Base-by-base conservation (phyloP, 371 early-diverging fungal species). In the Mortierella sp. region DNA sequence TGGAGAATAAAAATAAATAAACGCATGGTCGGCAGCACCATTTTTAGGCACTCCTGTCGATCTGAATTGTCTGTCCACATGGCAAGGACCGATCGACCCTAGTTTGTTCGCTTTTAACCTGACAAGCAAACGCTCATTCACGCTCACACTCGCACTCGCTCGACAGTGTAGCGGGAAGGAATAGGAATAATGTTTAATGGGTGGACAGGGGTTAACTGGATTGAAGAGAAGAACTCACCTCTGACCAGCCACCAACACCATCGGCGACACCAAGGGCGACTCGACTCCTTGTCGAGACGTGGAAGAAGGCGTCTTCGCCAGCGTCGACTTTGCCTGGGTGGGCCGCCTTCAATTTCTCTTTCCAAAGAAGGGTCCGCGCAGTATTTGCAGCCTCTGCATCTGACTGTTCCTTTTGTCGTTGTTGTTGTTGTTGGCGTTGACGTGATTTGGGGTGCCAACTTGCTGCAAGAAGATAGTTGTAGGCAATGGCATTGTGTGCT, bases 251-350 rank as follows among this genome's bases (percentile, higher is more conserved):
- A 14, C 92, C 92, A 19, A 92, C 92, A 41, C 92, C 92, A 68
- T 92, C 92, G 1, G 92, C 92, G 2, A 92, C 90, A 67, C 92
- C 92, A 41, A 91, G 77, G 10, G 91, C 90, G 31, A 91, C 77
- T 4, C 91, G 90, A 40, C 86, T 82, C 9, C 88, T 87, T 29
- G 91, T 91, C 37, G 71, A 85, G 41, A 89, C 88, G 50, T 90
- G 88, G 61, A 91, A 92, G 72, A 91, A 91, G 29, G 92, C 92
- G 79, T 92, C 92, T 70, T 91, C 92, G 40, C 92, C 92, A 22
- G 92, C 91, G 80, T 92, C 91, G 14, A 92, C 92, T 65, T 92
- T 92, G 58, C 89, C 89, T 1, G 86, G 66, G 44, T 58, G 58
- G 9, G 58, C 74, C 16, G 48, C 55, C n/a, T 44, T 44, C 13